phyloP scores from a whole-genome alignment of 306 rosid genomes.

The Calophaca sinica region DNA sequence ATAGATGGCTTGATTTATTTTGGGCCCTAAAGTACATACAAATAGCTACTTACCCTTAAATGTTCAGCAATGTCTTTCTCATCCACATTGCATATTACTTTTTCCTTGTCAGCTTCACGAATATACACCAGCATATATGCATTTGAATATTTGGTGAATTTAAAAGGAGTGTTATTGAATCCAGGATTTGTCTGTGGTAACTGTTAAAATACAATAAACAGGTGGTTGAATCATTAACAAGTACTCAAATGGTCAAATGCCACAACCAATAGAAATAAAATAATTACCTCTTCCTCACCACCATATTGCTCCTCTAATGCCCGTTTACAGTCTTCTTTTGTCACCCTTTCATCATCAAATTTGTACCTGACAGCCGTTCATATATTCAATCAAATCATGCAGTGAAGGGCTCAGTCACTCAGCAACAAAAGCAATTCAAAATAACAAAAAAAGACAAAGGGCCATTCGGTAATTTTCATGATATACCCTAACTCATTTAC shows the following conservation, averaged over 20 bases:
- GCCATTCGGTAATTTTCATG: conserved; percentile 10
- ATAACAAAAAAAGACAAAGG: conserved; percentile 10
- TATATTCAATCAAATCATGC: conserved; percentile 40
- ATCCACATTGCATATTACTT: conserved; percentile 95
- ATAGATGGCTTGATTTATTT: conserved; percentile 11
- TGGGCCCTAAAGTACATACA: conserved; percentile 6
- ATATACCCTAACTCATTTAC: conserved; percentile 17
- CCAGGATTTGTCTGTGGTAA: conserved; percentile 98
- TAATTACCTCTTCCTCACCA: conserved; percentile 94
- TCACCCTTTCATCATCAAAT: conserved; percentile 96
- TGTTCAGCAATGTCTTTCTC: conserved; percentile 99
- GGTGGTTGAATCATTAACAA: conserved; percentile 38
- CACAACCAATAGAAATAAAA: conserved; percentile 36
- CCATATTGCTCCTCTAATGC: conserved; percentile 99
- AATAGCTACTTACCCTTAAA: conserved; percentile 75
- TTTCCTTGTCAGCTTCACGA: conserved; percentile 97
- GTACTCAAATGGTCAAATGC: conserved; percentile 35
- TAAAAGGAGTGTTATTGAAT: conserved; percentile 94
- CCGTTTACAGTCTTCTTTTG: conserved; percentile 93
- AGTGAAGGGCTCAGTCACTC: conserved; percentile 11
- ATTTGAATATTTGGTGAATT: conserved; percentile 95
- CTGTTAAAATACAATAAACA: conserved; percentile 57
- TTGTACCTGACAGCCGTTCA: conserved; percentile 70
- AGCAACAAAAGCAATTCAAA: conserved; percentile 32
- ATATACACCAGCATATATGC: conserved; percentile 99